Percentiles rank a stretch among this genome's conserved stretches.
phyloP scores from a whole-genome alignment of 352 stramenopile species.

The Globisporangium apiculatum region DNA sequence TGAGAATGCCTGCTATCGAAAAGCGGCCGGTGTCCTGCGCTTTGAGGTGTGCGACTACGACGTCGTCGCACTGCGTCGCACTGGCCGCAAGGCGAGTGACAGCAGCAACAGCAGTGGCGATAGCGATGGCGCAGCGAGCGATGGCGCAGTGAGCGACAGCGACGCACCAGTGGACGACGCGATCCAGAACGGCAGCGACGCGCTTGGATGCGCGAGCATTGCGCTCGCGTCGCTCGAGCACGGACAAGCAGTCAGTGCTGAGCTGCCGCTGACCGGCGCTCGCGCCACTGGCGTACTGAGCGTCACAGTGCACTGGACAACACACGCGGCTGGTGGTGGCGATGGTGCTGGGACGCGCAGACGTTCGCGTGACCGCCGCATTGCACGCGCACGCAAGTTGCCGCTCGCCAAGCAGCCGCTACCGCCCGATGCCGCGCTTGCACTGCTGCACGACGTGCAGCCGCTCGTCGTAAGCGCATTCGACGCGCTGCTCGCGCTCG shows the following conservation, averaged over 20 bases:
- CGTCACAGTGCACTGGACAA: slow-evolving; percentile 44
- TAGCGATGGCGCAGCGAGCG: slow-evolving; percentile 1
- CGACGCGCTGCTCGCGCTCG: slow-evolving; percentile 21
- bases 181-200: slow-evolving; percentile 19
- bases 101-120: not conserved
- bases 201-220: slow-evolving; percentile 36
- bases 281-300: slow-evolving; percentile 33
- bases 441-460: slow-evolving; percentile 15
- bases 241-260: slow-evolving; percentile 28
- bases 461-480: slow-evolving; percentile 13
- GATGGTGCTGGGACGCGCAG: too few relatives aligned
- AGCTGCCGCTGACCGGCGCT: slow-evolving; percentile 22
- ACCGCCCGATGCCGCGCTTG: slow-evolving; percentile 11
- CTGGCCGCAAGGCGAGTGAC: slow-evolving; percentile 2
- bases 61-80: slow-evolving; percentile 13
- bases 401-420: slow-evolving; percentile 18
- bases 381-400: slow-evolving; percentile 13
- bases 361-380: not conserved
- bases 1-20: not conserved
- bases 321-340: too few relatives aligned
- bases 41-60: slow-evolving; percentile 38
- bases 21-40: not conserved
- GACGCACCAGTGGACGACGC: slow-evolving; percentile 5
- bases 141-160: slow-evolving; percentile 4
- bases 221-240: slow-evolving; percentile 35